Conservation (phyloP, 1,284 basidiomycete species). For the Puccinia polysora region DNA sequence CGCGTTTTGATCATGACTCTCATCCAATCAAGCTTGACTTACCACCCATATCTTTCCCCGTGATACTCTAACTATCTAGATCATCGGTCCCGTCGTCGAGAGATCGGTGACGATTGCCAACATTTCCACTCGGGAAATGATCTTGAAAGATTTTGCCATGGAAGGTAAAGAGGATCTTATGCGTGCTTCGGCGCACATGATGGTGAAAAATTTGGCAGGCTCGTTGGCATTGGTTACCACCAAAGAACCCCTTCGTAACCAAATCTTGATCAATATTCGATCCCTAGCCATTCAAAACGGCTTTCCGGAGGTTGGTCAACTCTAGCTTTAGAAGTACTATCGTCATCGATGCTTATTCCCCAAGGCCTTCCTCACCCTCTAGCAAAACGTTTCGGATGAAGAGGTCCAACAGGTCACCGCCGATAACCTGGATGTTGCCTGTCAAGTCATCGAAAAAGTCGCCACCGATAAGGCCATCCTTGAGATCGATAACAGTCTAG, state of each 20-base stretch:
- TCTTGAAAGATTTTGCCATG: constrained; percentile 93
- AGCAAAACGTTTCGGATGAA: constrained; percentile 57
- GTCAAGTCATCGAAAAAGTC: constrained; percentile 89
- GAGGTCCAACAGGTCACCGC: constrained; percentile 73
- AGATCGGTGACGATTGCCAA: constrained; percentile 97
- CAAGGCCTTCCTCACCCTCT: no score
- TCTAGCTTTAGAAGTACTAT: no score
- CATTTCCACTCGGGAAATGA: constrained; percentile 91
- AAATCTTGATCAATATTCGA: constrained; percentile 83
- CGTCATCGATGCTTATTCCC: constrained; percentile 16
- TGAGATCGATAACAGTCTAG: constrained; percentile 93
- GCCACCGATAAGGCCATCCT: constrained; percentile 92
- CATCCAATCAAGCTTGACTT: not conserved
- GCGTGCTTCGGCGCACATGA: constrained; percentile 84
- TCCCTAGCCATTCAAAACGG: no score
- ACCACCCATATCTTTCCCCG: not conserved
- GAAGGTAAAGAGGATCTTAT: constrained; percentile 86
- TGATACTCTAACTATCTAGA: constrained; percentile 56
- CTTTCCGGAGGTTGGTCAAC: no score
- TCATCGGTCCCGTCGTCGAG: constrained; percentile 97
- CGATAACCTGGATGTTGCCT: constrained; percentile 91
- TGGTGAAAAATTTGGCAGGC: constrained; percentile 95
- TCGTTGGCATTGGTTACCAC: constrained; percentile 95
- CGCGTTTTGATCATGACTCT: no score
- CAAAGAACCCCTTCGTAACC: constrained; percentile 92